Evolutionary conservation across 2,329 filamentous ascomycete genomes (phyloP).

Genomic region (Hymenoscyphus scutula): DNA sequence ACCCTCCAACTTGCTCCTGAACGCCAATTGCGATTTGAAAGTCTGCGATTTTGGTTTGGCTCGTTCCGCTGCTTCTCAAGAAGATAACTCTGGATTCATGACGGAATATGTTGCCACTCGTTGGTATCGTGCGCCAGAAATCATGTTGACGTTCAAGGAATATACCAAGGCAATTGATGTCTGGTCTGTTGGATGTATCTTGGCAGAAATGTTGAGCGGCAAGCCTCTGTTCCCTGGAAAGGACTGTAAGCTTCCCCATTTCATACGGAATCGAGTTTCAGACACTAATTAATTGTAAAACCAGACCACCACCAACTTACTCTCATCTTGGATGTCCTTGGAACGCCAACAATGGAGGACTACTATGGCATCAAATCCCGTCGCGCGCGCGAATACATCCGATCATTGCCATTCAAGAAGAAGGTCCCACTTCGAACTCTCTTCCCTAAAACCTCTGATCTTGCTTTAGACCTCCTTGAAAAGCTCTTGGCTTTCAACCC

Average conservation of each 20-base stretch:
- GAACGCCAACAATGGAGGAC: constrained; percentile 98
- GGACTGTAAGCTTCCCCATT: constrained; percentile 68
- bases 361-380: constrained; percentile 99
- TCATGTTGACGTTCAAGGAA: constrained; percentile 99
- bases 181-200: constrained; percentile 97
- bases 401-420: constrained; percentile 98
- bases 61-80: constrained; percentile 90
- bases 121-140: constrained; percentile 98
- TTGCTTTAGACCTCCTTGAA: constrained; percentile 90
- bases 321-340: constrained; percentile 92
- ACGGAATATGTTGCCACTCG: constrained; percentile 99
- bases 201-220: constrained; percentile 97
- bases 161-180: constrained; percentile 99
- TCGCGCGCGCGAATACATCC: constrained; percentile 95
- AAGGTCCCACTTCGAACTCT: constrained; percentile 97
- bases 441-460: constrained; percentile 98
- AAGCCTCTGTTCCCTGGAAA: constrained; percentile 98
- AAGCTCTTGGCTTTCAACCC: constrained; percentile 97
- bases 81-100: constrained; percentile 99
- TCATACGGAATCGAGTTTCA: neutral
- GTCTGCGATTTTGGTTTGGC: constrained; percentile 98
- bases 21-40: constrained; percentile 98
- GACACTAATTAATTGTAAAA: constrained; percentile 20
- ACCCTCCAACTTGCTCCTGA: constrained; percentile 92
- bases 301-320: constrained; percentile 96